Evolutionary conservation across 495 filamentous ascomycete species (phyloP).

Genomic region (Podospora tetraspora): DNA sequence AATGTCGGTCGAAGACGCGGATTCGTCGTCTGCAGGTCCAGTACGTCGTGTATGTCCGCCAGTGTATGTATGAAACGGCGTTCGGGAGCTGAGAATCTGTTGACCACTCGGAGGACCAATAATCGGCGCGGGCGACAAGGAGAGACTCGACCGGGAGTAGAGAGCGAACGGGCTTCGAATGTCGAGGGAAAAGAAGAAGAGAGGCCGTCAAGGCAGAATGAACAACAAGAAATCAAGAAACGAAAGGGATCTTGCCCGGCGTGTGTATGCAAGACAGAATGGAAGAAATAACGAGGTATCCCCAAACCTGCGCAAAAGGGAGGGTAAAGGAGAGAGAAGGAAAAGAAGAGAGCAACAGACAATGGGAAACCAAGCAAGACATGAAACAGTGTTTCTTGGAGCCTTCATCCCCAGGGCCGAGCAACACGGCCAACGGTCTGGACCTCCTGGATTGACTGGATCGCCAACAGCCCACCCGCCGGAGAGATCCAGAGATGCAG

Average conservation of each 20-base stretch:
- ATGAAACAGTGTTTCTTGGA: background rate
- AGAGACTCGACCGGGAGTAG: slow-evolving; percentile 14
- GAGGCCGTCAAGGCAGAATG: slow-evolving; percentile 1
- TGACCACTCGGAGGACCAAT: background rate
- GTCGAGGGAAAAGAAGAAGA: background rate
- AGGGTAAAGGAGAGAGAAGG: background rate
- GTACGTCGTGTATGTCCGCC: background rate
- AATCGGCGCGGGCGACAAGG: background rate
- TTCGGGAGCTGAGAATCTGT: background rate
- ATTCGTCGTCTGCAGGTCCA: background rate
- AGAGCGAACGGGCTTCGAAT: background rate
- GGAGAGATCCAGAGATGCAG: background rate
- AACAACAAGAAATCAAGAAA: background rate
- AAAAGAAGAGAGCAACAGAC: background rate
- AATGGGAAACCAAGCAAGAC: background rate
- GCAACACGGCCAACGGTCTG: background rate
- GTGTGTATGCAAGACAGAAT: background rate
- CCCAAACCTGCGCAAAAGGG: background rate
- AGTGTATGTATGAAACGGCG: background rate
- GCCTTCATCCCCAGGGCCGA: background rate
- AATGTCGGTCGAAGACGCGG: background rate
- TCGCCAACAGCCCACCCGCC: background rate
- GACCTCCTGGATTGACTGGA: background rate
- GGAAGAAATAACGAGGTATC: background rate
- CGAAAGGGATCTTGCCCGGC: background rate